A percentile compares a stretch with the other conserved stretches of the same genome.
phyloP scores from a whole-genome alignment of 148 eudicot species.

The Chenopodium album region DNA sequence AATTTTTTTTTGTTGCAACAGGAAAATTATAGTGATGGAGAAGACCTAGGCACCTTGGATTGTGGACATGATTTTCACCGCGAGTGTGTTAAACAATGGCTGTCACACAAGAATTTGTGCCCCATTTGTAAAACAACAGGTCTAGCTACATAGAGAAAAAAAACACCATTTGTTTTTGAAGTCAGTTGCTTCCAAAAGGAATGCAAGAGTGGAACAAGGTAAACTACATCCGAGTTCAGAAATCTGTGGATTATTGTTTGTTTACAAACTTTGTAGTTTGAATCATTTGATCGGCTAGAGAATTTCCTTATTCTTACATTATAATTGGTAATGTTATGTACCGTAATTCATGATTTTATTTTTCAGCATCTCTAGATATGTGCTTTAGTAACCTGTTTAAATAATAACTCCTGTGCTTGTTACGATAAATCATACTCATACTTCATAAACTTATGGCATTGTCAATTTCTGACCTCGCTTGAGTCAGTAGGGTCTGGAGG shows the following conservation, averaged over 20 bases:
- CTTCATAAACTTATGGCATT: too few species aligned
- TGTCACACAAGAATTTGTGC: slow-evolving; percentile 76
- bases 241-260: slow-evolving; percentile 25
- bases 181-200: slow-evolving; percentile 16
- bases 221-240: slow-evolving; percentile 3
- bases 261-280: not conserved
- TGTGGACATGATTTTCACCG: slow-evolving; percentile 86
- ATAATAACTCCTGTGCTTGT: not conserved
- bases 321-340: slow-evolving; percentile 7
- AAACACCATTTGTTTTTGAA: not conserved
- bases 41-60: slow-evolving; percentile 70
- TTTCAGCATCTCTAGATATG: not conserved
- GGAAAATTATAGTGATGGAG: slow-evolving; percentile 82
- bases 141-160: slow-evolving; percentile 37
- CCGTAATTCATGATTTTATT: not conserved
- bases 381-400: not conserved
- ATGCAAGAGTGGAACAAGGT: slow-evolving; percentile 19
- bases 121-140: slow-evolving; percentile 94
- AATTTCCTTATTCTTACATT: slow-evolving; percentile 4
- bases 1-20: slow-evolving; percentile 15
- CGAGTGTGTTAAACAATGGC: slow-evolving; percentile 89
- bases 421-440: too few species aligned
- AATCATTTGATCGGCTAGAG: slow-evolving; percentile 16
- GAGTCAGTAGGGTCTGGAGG: too few species aligned
- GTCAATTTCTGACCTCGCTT: too few species aligned